These are phyloP conservation scores for Capsicum pubescens DNA, from an alignment of 257 asterid species.

Conservation along the genomic window DNA sequence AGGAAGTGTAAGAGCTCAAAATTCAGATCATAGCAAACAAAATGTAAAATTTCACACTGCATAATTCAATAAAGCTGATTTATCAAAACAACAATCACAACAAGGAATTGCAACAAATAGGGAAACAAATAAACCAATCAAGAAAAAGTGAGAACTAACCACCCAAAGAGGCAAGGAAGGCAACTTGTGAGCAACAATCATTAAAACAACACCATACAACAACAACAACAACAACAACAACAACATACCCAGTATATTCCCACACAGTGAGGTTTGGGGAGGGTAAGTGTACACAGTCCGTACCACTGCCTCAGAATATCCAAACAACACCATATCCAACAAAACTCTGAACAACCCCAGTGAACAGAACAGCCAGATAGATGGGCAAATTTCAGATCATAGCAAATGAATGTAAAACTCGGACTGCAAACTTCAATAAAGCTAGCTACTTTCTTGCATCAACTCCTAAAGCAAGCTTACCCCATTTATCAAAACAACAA, in stretches of 20 bases:
- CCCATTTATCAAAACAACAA: neutral
- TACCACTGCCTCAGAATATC: no score
- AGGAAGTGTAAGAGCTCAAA: neutral
- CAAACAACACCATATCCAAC: no score
- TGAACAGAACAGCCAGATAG: no score
- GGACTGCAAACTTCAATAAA: neutral
- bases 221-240: conserved; percentile 53
- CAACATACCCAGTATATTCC: no score
- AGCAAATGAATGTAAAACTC: neutral
- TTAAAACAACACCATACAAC: conserved; percentile 87
- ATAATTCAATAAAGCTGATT: neutral
- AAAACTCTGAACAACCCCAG: no score
- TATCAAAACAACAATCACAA: neutral
- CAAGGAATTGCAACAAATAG: neutral
- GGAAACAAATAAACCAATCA: neutral
- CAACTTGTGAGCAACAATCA: conserved; percentile 56
- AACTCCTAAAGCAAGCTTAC: no score
- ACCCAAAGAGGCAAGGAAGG: conserved; percentile 74
- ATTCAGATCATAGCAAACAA: neutral
- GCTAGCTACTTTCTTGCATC: neutral
- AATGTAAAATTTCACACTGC: neutral
- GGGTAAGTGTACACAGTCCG: no score
- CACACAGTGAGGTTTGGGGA: no score
- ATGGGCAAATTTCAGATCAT: neutral
- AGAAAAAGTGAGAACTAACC: conserved; percentile 33